Base-by-base conservation (phyloP, 768 basidiomycete species). In the Sarcomyxa edulis region DNA sequence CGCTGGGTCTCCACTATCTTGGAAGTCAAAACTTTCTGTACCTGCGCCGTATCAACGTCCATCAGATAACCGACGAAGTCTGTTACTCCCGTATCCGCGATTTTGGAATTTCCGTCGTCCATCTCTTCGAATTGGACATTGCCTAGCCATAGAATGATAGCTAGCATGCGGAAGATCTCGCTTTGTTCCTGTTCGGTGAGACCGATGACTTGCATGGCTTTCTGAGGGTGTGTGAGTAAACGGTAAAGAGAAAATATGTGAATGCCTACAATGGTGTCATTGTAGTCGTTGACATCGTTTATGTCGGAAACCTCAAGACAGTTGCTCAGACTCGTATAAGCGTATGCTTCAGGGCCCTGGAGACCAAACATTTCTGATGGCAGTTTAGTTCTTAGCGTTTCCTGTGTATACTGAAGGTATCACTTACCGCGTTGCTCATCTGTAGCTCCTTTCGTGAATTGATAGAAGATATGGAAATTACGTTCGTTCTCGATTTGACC, bases 401-500 rank as follows among this genome's bases (percentile, higher is more conserved):
- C n/a, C n/a, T n/a, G n/a, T n/a, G n/a, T n/a, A 19, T 20, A 21
- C 7, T n/a, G 35, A 18, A 15, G 19, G 14, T 14, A 9, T 14
- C 12, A 56, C 74, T 41, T 51, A 89, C 93, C 92, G 59, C 91
- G 78, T 59, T 97, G 91, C 32, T 84, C 88, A 32, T 82, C 72
- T 6, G 86, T 80, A 4, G 96, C 95, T 5, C 82, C 92, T 57
- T 97, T 99, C 19, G 96, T 97, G 60, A 98, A 96, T 56, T 99
- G 96, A 60, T 98, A 99, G 70, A 99, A 98, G 44, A 99, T 94
- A 54, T 99, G 96, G 61, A 98, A 98, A 59, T 96, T 89, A 44
- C 96, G 81, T 62, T 99, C 96, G 48, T 88, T 85, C 58, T 90
- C 84, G 39, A 98, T 88, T 55, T 99, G 96, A 23, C 94, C 93